Evolutionary conservation across 257 asterid genomes (phyloP).

Genomic region (Voacanga thouarsii): DNA sequence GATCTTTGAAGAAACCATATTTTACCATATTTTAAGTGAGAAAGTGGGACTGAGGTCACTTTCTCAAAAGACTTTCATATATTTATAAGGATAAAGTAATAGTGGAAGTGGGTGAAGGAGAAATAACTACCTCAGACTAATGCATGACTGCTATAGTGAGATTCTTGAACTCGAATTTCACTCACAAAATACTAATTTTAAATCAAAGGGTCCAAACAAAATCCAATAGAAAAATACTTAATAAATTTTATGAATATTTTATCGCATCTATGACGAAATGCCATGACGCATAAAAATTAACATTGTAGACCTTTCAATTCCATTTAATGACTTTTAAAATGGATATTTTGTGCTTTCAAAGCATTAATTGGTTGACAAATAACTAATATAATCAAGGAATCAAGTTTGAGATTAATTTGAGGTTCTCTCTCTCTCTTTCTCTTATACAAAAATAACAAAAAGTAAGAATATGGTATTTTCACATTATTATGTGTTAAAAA

Average conservation of each 20-base stretch:
- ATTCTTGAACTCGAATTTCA: conserved; percentile 6
- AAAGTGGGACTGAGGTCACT: neutral
- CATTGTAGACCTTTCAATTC: neutral
- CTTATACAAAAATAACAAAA: too few species aligned
- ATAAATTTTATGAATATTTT: neutral
- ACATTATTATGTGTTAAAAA: too few species aligned
- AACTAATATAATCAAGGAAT: neutral
- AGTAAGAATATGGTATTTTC: too few species aligned
- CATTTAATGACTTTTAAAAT: neutral
- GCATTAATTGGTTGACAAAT: neutral
- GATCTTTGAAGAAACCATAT: neutral
- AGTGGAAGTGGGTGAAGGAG: neutral
- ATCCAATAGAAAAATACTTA: neutral
- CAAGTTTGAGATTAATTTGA: neutral
- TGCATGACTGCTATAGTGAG: neutral
- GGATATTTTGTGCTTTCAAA: neutral
- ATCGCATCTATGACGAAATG: conserved; percentile 1
- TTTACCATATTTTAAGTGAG: neutral
- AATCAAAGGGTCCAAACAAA: neutral
- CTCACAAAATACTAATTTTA: conserved; percentile 1
- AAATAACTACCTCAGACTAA: neutral
- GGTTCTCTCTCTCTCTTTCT: neutral
- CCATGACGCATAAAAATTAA: neutral
- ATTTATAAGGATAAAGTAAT: neutral
- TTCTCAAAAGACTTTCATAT: neutral